These are phyloP conservation scores for Glycine tomentella DNA, from an alignment of 306 rosid species.

Conservation along the genomic window DNA sequence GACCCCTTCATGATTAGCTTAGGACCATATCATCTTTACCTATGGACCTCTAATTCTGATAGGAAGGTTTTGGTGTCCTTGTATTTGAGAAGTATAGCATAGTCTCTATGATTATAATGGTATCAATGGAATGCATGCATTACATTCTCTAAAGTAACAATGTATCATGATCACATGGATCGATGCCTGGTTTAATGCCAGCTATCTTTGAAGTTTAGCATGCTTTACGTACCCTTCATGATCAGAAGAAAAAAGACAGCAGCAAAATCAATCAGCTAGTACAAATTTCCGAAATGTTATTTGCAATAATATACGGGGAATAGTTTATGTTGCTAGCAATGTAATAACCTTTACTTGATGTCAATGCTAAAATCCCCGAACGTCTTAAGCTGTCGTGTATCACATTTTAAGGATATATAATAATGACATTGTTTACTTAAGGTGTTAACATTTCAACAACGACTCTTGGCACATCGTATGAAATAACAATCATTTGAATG, in stretches of 20 bases:
- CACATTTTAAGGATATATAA: constrained; percentile 1
- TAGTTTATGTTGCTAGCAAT: not conserved
- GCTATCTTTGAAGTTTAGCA: too few relatives aligned
- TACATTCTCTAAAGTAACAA: not conserved
- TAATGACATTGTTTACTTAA: constrained; percentile 13
- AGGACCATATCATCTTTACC: not conserved
- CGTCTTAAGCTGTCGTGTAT: constrained; percentile 20
- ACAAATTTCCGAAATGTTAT: not conserved
- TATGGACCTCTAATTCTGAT: constrained; percentile 23
- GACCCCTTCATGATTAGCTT: constrained; percentile 18
- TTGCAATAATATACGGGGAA: not conserved
- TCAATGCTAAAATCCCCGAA: not conserved
- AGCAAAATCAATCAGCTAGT: not conserved
- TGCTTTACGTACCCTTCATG: too few relatives aligned
- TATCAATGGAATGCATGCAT: not conserved
- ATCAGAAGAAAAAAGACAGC: not conserved
- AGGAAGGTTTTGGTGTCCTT: not conserved
- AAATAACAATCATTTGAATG: constrained; percentile 1
- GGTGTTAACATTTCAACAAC: not conserved
- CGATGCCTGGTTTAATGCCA: not conserved
- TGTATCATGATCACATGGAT: not conserved
- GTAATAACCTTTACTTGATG: constrained; percentile 30
- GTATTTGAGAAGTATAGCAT: not conserved
- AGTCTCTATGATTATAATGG: not conserved
- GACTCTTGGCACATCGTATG: constrained; percentile 21